Percentiles rank a stretch among this genome's conserved stretches.
These are phyloP conservation scores for Metarhizium rileyi DNA, from an alignment of 2,329 filamentous ascomycete genomes.

Conservation along the genomic window DNA sequence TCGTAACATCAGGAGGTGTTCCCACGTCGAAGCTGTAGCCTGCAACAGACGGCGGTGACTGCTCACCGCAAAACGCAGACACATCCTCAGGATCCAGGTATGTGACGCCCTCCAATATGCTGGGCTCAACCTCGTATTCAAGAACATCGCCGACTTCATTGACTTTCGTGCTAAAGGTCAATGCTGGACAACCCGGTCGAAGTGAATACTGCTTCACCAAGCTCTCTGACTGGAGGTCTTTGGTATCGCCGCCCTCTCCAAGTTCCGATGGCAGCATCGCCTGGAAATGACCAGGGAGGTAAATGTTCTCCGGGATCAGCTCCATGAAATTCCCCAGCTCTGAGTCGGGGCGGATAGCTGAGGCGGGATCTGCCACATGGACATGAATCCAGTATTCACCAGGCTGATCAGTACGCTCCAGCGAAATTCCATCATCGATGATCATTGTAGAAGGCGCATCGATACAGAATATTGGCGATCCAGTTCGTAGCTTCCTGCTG, in stretches of 20 bases:
- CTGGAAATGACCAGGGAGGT: constrained; percentile 46
- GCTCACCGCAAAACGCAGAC: constrained; percentile 31
- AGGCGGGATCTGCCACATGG: constrained; percentile 70
- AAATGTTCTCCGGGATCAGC: constrained; percentile 48
- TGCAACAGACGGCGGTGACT: constrained; percentile 11
- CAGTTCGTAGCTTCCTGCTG: constrained; percentile 47
- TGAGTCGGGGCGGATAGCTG: constrained; percentile 52
- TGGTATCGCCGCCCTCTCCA: constrained; percentile 16
- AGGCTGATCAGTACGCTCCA: constrained; percentile 46
- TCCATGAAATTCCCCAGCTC: constrained; percentile 51
- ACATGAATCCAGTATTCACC: constrained; percentile 65
- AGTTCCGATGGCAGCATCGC: constrained; percentile 44
- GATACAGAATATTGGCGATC: constrained; percentile 61
- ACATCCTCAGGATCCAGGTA: constrained; percentile 46
- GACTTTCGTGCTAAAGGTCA: constrained; percentile 54
- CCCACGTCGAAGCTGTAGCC: constrained; percentile 21
- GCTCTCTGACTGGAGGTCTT: constrained; percentile 24
- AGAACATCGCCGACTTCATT: constrained; percentile 42
- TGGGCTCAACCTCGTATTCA: constrained; percentile 44
- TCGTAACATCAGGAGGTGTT: constrained; percentile 10
- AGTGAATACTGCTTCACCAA: constrained; percentile 46
- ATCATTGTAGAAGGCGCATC: constrained; percentile 57
- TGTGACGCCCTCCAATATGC: constrained; percentile 42
- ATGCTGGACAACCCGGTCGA: constrained; percentile 36
- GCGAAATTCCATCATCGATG: constrained; percentile 70